Base-by-base conservation (phyloP, 306 rosid species). In the Corylus avellana region DNA sequence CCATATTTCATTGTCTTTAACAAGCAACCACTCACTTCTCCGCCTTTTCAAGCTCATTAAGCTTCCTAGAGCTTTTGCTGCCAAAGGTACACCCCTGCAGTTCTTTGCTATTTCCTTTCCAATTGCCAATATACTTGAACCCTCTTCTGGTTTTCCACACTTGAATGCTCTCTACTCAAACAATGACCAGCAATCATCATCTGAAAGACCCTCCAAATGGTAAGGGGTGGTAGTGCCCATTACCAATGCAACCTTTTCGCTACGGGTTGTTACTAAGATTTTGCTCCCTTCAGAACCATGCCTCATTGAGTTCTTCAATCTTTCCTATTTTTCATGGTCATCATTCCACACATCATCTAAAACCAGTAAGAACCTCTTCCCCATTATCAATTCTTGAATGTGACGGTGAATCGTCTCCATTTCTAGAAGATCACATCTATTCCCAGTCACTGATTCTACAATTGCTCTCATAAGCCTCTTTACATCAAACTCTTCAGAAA, bases 21-120 rank as follows among this genome's bases (percentile, higher is more conserved):
- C 55, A 25, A 1, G 1, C 14, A 74, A 2, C 85, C 83, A 81
- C 1, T 81, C 74, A 0, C 4, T 71, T 27, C 4, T 27, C 4
- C 74, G 72, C 4, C 51, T 78, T 56, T 85, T 78, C 32, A 85
- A 14, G 2, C 76, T 69, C 51, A 85, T 49, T 0, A 78, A 73
- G 25, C 84, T 35, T 10, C 85, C 88, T 0, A 85, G 27, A 18
- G 85, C 66, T 16, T 58, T 75, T 37, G 83, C 83, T 0, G 83
- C 88, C 54, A 81, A 64, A 22, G 88, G 85, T 4, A 81, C 75
- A 13, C 85, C 88, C 4, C 27, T 8, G 76, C 83, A 85, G 72
- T 62, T 85, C 5, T 48, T 75, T 20, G 72, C 70, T n/a, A 81
- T 85, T 6, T 84, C 75, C 77, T 59, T 74, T n/a, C 80, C 82